Evolutionary conservation across 768 basidiomycete species (phyloP).

Genomic region (Termitomyces sp.): DNA sequence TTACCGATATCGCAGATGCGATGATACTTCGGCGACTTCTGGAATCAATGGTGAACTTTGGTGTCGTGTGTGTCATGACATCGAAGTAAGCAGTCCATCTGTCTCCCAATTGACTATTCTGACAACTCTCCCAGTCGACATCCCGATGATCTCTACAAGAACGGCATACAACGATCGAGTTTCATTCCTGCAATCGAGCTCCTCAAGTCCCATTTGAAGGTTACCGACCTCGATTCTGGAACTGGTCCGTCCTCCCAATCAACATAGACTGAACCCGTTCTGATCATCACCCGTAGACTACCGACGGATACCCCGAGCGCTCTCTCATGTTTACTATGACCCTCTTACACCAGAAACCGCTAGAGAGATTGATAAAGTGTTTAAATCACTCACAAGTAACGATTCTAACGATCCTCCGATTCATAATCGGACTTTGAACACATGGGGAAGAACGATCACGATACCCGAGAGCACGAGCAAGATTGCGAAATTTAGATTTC

Average conservation of each 20-base stretch:
- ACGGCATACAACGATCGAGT: conserved; percentile 93
- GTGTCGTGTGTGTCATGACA: conserved; percentile 93
- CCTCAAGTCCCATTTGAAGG: conserved; percentile 80
- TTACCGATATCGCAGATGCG: conserved; percentile 96
- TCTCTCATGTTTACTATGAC: conserved; percentile 92
- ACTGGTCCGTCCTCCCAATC: conserved; percentile 56
- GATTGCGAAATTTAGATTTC: conserved; percentile 85
- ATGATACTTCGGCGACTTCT: conserved; percentile 94
- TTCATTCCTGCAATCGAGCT: conserved; percentile 95
- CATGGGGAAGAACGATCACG: conserved; percentile 87
- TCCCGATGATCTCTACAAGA: conserved; percentile 97
- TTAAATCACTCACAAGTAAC: conserved; percentile 59
- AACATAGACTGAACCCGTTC: conserved; percentile 1
- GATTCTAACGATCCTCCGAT: conserved; percentile 55
- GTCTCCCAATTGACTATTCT: neutral
- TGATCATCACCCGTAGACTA: conserved; percentile 59
- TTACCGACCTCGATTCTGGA: conserved; percentile 93
- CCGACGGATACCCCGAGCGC: conserved; percentile 85
- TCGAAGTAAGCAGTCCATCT: conserved; percentile 73
- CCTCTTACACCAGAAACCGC: conserved; percentile 67
- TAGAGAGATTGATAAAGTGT: conserved; percentile 80
- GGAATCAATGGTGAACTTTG: conserved; percentile 81
- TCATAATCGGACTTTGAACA: conserved; percentile 58
- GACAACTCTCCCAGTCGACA: conserved; percentile 66
- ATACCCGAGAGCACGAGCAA: conserved; percentile 78